Evolutionary conservation across 2,329 filamentous ascomycete species (phyloP), one percentile per base, ranked within the genome.

Genomic region (Talaromyces sp.): DNA sequence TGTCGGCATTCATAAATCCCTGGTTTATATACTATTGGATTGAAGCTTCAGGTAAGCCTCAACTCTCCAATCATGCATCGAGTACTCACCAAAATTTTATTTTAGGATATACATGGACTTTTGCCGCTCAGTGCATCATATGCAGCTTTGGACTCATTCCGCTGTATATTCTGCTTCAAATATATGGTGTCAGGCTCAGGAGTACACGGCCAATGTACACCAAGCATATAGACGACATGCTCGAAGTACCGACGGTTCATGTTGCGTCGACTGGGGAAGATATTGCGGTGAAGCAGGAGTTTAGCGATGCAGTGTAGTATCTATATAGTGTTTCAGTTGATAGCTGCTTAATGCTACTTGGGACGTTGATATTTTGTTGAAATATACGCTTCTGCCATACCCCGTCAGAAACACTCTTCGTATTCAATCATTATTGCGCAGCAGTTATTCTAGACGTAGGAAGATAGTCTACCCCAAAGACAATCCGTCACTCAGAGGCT

Each of bases 401-500:
- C 27, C 27, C 27, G 27, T 31, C 27, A 31, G 5, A 31, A 31
- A 31, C 6, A 31, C 5, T 31, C 27, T 31, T 31, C 27, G 4
- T 1, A 31, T 31, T 31, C 27, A 31, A 31, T 31, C 27, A 6
- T 7, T 31, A 31, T 31, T 31, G 27, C 27, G 5, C 27, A 31
- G 27, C 27, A 31, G 27, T 31, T 7, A 31, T 31, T 31, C 3
- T 31, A 31, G 27, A 31, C 27, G 27, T 31, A 6, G 27, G 27
- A 31, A 50, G 13, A 25, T n/a, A 2, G 13, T 54, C 19, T 66
- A 67, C 3, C 66, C 66, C 31, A 67, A 58, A 54, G 49, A 66
- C 41, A 67, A 49, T 41, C 61, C 63, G 10, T 67, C 64, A 54
- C 66, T 67, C 63, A 67, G 49, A 41, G 66, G 66, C 31, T 67